phyloP scores from a whole-genome alignment of 805 yeast species.

The Starmerella floricola region DNA sequence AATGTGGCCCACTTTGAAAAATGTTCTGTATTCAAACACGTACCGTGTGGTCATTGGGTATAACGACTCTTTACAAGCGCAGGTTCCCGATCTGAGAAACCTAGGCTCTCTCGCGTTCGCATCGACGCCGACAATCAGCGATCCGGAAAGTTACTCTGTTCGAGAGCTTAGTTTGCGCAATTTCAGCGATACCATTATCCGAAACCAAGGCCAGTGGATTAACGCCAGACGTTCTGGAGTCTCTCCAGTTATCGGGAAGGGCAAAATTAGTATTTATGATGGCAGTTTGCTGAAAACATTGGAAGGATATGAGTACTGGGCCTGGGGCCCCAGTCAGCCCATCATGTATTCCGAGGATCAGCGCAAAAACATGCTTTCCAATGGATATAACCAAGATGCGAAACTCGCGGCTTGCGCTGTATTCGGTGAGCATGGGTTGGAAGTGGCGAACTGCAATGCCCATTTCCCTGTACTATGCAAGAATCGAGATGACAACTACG shows the following conservation, averaged over 20 bases:
- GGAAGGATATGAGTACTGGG: conserved; percentile 41
- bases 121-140: conserved; percentile 1
- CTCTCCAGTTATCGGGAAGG: conserved; percentile 48
- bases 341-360: conserved; percentile 14
- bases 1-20: conserved; percentile 20
- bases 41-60: conserved; percentile 14
- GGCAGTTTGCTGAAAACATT: conserved; percentile 16
- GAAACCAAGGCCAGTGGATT: conserved; percentile 4
- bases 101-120: conserved; percentile 11
- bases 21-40: conserved; percentile 10
- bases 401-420: conserved; percentile 35
- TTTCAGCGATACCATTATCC: conserved; percentile 14
- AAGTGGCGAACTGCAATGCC: conserved; percentile 53
- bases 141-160: conserved; percentile 4
- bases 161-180: conserved; percentile 6
- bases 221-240: conserved; percentile 42
- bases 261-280: conserved; percentile 14
- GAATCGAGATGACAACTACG: conserved; percentile 29
- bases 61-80: neutral
- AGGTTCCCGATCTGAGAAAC: neutral
- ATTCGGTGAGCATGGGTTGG: conserved; percentile 42
- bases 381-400: conserved; percentile 4
- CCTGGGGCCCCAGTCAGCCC: conserved; percentile 61
- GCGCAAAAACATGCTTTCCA: conserved; percentile 15
- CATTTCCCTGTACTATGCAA: conserved; percentile 47